These are phyloP conservation scores for Wickerhamomyces rabaulensis DNA, from an alignment of 805 yeast genomes.

Conservation along the genomic window DNA sequence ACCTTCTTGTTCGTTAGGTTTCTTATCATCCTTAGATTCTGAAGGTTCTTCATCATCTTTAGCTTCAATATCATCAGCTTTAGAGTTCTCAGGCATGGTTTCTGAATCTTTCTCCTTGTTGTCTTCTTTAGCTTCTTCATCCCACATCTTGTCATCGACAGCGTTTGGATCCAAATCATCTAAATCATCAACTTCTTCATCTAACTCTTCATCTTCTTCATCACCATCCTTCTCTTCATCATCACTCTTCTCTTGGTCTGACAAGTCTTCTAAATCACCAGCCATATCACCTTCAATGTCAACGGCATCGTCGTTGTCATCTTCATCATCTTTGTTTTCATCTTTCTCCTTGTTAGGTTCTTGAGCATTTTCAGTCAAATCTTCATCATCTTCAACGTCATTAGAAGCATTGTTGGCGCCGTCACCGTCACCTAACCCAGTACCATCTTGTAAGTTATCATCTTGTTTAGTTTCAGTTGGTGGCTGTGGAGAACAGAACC, in stretches of 20 bases:
- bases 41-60: conserved; percentile 31
- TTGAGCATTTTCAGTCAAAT: conserved; percentile 65
- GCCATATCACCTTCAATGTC: conserved; percentile 98
- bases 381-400: conserved; percentile 89
- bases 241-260: conserved; percentile 58
- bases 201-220: conserved; percentile 67
- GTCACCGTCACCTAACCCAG: conserved; percentile 89
- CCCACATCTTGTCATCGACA: conserved; percentile 97
- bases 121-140: conserved; percentile 76
- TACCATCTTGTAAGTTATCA: conserved; percentile 74
- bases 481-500: conserved; percentile 90
- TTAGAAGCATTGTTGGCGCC: conserved; percentile 80
- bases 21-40: conserved; percentile 29
- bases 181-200: conserved; percentile 84
- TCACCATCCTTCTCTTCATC: conserved; percentile 49
- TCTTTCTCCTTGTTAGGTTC: conserved; percentile 70
- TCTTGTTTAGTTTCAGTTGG: conserved; percentile 57
- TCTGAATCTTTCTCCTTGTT: conserved; percentile 82
- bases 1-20: conserved; percentile 29
- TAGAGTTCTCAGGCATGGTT: conserved; percentile 51
- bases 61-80: conserved; percentile 40
- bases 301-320: conserved; percentile 83
- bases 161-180: conserved; percentile 93
- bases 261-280: conserved; percentile 79
- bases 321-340: conserved; percentile 57